Evolutionary conservation across 2,329 filamentous ascomycete species (phyloP), one percentile per base, ranked within the genome.

Genomic region (Diaporthe sp.): DNA sequence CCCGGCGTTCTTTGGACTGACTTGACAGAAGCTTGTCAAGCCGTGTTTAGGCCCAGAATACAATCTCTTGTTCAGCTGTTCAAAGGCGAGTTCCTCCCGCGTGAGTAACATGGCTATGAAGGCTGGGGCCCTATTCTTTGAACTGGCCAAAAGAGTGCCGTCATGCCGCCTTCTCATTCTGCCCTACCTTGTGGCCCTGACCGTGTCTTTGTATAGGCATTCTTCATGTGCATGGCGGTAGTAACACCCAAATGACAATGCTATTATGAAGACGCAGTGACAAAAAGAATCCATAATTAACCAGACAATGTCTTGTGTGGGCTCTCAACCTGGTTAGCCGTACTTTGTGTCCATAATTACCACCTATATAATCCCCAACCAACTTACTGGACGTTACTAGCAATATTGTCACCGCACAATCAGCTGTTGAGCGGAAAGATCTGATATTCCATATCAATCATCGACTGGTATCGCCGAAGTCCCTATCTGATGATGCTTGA

Each of bases 251-350:
- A 9, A 34, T 49, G 61, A 46, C 42, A 65, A 65, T 65, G 25
- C 15, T 22, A 34, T 46, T 65, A 28, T 65, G 25, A 31, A 12
- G 19, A 34, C 2, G 12, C 9, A 8, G n/a, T 8, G 15, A 10
- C 25, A 34, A 22, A 49, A 28, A 13, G 17, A n/a, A 8, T 4
- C 3, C 2, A 46, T 13, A 5, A 22, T 9, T n/a, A 22, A 28
- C 7, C 9, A 17, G 10, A 25, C 17, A n/a, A 19, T 7, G 1
- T 7, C 17, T 22, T n/a, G 42, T 34, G 17, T 10, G 57, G 25
- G 2, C 4, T 46, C 1, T 4, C 2, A n/a, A 10, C 4, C 4
- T 34, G 55, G 34, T 15, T 4, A 25, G 0, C 15, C 2, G 2
- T 46, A 9, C 4, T 7, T 65, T 28, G 3, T n/a, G n/a, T n/a